A percentile compares a stretch with the other conserved stretches of the same genome.
Evolutionary conservation across 768 basidiomycete genomes (phyloP).

Genomic region (Pleurotus giganteus): DNA sequence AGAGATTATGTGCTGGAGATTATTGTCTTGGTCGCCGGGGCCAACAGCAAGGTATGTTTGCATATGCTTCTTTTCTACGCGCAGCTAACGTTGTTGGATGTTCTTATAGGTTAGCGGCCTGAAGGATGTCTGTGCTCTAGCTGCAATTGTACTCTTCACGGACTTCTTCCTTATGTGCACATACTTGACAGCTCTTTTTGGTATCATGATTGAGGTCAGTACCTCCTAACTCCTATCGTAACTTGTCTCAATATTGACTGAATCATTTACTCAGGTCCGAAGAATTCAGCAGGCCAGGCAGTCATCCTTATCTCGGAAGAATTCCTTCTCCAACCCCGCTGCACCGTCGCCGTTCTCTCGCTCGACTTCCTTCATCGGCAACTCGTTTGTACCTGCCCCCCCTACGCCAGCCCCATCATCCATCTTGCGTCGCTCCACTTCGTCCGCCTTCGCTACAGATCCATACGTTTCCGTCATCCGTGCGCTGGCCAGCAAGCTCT

Average conservation of each 20-base stretch:
- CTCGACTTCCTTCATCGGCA: neutral
- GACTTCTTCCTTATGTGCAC: conserved; percentile 90
- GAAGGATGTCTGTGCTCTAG: conserved; percentile 92
- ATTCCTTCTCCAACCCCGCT: neutral
- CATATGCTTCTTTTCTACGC: neutral
- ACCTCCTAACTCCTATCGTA: conserved; percentile 1
- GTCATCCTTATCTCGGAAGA: conserved; percentile 34
- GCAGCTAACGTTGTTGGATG: neutral
- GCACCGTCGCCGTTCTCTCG: neutral
- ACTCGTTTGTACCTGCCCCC: neutral
- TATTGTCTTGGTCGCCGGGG: conserved; percentile 83
- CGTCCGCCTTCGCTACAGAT: neutral
- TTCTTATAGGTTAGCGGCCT: conserved; percentile 53
- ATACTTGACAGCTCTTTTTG: conserved; percentile 84
- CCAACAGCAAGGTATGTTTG: conserved; percentile 64
- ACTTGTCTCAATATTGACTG: neutral
- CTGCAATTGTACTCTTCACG: conserved; percentile 79
- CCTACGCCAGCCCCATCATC: conserved; percentile 14
- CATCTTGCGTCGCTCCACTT: conserved; percentile 2
- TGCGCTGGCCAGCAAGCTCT: conserved; percentile 12
- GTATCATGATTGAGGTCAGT: conserved; percentile 90
- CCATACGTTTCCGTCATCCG: neutral
- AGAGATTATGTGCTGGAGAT: conserved; percentile 94
- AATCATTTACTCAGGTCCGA: conserved; percentile 48
- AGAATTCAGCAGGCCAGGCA: conserved; percentile 64